Conservation (phyloP, 805 yeast genomes). For the Komagataella phaffii region DNA sequence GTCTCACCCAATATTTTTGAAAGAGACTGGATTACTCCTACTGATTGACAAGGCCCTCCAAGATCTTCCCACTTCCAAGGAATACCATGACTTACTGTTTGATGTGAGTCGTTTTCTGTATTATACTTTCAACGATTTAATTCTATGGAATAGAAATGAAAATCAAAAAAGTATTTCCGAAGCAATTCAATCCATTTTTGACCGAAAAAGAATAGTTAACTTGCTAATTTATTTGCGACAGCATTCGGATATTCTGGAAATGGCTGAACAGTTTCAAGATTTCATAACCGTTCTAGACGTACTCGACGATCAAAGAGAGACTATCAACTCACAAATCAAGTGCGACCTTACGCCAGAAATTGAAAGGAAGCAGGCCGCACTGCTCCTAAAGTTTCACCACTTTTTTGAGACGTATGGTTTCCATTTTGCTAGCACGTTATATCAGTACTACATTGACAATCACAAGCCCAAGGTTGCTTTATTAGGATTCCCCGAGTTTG, state of each 20-base stretch:
- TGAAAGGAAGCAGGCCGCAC: slow-evolving; percentile 20
- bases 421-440: slow-evolving; percentile 53
- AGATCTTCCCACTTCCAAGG: background rate
- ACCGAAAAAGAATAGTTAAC: background rate
- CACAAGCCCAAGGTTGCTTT: slow-evolving; percentile 42
- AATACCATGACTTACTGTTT: no score
- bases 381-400: slow-evolving; percentile 19
- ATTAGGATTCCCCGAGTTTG: slow-evolving; percentile 40
- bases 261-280: slow-evolving; percentile 45
- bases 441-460: slow-evolving; percentile 38
- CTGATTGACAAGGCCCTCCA: background rate
- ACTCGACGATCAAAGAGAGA: slow-evolving; percentile 28
- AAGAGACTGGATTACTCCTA: background rate
- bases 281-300: slow-evolving; percentile 47
- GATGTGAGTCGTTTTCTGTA: background rate
- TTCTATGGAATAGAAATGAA: slow-evolving; percentile 1
- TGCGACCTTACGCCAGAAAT: slow-evolving; percentile 5
- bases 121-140: background rate
- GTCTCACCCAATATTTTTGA: background rate
- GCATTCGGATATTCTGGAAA: background rate
- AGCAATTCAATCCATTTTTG: background rate
- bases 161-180: background rate
- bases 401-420: slow-evolving; percentile 55
- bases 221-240: background rate
- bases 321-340: slow-evolving; percentile 3